Evolutionary conservation across 768 basidiomycete genomes (phyloP).

Genomic region (Kwoniella heveanensis): DNA sequence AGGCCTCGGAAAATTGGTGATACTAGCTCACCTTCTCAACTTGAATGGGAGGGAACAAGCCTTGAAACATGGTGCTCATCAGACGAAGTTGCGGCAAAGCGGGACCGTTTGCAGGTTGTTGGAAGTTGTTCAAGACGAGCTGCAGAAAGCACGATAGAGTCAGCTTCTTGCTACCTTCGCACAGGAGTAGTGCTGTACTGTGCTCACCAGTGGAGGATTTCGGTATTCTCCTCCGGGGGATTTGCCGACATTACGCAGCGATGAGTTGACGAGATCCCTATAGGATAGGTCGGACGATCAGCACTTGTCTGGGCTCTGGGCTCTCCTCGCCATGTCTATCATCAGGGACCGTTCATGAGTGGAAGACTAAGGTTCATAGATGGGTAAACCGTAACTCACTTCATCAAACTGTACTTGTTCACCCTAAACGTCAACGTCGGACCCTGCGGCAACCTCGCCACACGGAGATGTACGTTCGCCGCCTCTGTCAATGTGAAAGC

Average conservation of each 20-base stretch:
- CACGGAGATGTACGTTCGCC: slow-evolving; percentile 65
- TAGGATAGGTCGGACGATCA: too few relatives aligned
- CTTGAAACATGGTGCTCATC: slow-evolving; percentile 93
- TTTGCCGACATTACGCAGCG: slow-evolving; percentile 53
- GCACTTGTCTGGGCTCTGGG: too few relatives aligned
- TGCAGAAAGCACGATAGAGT: slow-evolving; percentile 49
- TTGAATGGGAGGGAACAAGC: slow-evolving; percentile 86
- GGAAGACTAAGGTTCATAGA: not conserved
- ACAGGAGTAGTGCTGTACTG: not conserved
- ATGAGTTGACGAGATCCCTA: slow-evolving; percentile 55
- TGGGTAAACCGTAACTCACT: slow-evolving; percentile 51
- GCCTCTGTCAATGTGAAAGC: slow-evolving; percentile 85
- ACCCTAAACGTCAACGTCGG: slow-evolving; percentile 92
- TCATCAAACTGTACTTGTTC: slow-evolving; percentile 88
- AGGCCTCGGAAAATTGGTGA: too few relatives aligned
- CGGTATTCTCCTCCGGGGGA: slow-evolving; percentile 64
- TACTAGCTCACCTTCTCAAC: slow-evolving; percentile 56
- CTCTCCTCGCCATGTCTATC: too few relatives aligned
- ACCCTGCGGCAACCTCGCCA: slow-evolving; percentile 82
- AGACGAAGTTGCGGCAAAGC: slow-evolving; percentile 82
- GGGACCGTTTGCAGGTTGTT: slow-evolving; percentile 59
- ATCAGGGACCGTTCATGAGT: too few relatives aligned
- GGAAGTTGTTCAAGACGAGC: slow-evolving; percentile 83
- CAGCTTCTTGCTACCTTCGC: slow-evolving; percentile 2
- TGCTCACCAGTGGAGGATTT: slow-evolving; percentile 81